Conservation (phyloP, 352 stramenopile genomes). For the Plasmopara viticola region DNA sequence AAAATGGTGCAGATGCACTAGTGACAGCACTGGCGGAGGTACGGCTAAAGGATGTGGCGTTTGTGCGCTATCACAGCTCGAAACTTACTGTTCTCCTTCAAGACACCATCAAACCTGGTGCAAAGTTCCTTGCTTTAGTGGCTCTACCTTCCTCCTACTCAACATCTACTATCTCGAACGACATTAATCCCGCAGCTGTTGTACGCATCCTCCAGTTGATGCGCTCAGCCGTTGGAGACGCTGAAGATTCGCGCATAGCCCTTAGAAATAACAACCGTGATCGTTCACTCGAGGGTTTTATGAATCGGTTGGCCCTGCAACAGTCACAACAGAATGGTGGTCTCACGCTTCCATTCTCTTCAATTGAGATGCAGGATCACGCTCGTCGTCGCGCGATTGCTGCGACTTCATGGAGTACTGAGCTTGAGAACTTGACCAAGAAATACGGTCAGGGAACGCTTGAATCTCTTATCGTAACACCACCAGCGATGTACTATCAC, state of each 20-base stretch:
- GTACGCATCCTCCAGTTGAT: constrained; percentile 43
- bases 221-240: constrained; percentile 28
- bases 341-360: constrained; percentile 35
- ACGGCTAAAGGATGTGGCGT: constrained; percentile 38
- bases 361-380: constrained; percentile 36
- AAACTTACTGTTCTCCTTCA: constrained; percentile 76
- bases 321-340: constrained; percentile 9
- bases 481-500: constrained; percentile 2
- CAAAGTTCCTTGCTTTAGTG: constrained; percentile 49
- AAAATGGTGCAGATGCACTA: constrained; percentile 52
- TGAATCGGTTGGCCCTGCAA: constrained; percentile 50
- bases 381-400: constrained; percentile 8
- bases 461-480: constrained; percentile 8
- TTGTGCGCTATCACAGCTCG: constrained; percentile 72
- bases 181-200: constrained; percentile 18
- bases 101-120: constrained; percentile 55
- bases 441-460: constrained; percentile 35
- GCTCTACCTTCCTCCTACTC: constrained; percentile 25
- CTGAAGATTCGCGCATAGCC: constrained; percentile 4
- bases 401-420: constrained; percentile 28
- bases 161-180: neutral
- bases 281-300: constrained; percentile 58
- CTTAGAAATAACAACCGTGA: constrained; percentile 21
- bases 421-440: constrained; percentile 53
- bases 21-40: constrained; percentile 50